Percentiles rank a stretch among this genome's conserved stretches.
Conservation (phyloP, 140 eudicot genomes). For the Anethum foeniculum region DNA sequence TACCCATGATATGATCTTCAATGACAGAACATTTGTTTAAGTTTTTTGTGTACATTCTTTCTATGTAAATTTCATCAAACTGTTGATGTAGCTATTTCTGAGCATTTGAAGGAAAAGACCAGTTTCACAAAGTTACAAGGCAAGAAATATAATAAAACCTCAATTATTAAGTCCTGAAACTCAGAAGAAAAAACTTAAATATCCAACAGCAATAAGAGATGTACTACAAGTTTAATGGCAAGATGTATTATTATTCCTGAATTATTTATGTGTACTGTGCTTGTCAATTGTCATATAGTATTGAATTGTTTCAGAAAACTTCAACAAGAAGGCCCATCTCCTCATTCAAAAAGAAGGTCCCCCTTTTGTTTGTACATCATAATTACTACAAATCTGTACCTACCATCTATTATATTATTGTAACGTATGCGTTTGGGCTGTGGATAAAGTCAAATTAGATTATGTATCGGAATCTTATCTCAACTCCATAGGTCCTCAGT, state of each 20-base stretch:
- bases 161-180: too few relatives aligned
- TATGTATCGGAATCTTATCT: slow-evolving; percentile 5
- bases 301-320: background rate
- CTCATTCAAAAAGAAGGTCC: background rate
- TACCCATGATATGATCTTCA: too few relatives aligned
- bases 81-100: too few relatives aligned
- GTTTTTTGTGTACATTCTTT: too few relatives aligned
- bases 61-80: too few relatives aligned
- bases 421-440: background rate
- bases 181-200: too few relatives aligned
- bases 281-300: too few relatives aligned
- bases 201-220: background rate
- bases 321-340: background rate
- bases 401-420: background rate
- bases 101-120: too few relatives aligned
- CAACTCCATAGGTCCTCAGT: background rate
- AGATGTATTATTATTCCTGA: background rate
- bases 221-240: background rate
- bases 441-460: slow-evolving; percentile 4
- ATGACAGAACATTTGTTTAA: too few relatives aligned
- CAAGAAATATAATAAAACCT: too few relatives aligned
- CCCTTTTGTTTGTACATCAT: background rate
- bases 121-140: too few relatives aligned
- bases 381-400: background rate
- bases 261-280: background rate